A percentile compares a stretch with the other conserved stretches of the same genome.
These are phyloP conservation scores for Penicillium subrubescens DNA, from an alignment of 495 filamentous ascomycete species.

Conservation along the genomic window DNA sequence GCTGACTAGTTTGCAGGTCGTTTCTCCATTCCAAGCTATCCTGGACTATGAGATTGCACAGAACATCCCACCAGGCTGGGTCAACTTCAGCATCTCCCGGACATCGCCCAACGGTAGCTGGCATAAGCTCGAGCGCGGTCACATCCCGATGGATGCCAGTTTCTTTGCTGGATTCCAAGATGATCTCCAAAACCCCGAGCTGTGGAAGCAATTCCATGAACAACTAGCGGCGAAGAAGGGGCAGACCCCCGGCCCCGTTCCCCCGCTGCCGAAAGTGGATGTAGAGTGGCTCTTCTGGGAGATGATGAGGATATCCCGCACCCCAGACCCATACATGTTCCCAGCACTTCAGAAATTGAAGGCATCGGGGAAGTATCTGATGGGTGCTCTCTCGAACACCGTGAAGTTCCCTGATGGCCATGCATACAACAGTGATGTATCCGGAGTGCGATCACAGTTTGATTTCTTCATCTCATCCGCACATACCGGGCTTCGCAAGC, in stretches of 20 bases:
- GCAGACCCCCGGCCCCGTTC: conserved; percentile 38
- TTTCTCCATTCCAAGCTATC: conserved; percentile 91
- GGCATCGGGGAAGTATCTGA: conserved; percentile 62
- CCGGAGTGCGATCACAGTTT: conserved; percentile 62
- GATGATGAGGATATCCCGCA: conserved; percentile 80
- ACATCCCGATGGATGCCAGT: conserved; percentile 66
- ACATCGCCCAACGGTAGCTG: conserved; percentile 81
- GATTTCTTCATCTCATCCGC: conserved; percentile 84
- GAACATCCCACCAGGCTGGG: conserved; percentile 80
- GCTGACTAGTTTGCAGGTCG: conserved; percentile 57
- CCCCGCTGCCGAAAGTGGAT: conserved; percentile 73
- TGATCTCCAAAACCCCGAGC: conserved; percentile 65
- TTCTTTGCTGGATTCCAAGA: conserved; percentile 78
- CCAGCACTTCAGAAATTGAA: conserved; percentile 75
- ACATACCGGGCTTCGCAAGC: conserved; percentile 87
- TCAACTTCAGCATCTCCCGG: conserved; percentile 84
- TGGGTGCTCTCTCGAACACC: conserved; percentile 88
- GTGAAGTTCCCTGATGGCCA: conserved; percentile 76
- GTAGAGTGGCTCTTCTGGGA: conserved; percentile 82
- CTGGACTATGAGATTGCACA: conserved; percentile 79
- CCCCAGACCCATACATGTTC: conserved; percentile 82
- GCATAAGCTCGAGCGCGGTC: conserved; percentile 79
- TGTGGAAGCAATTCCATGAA: conserved; percentile 67
- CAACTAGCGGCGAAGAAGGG: conserved; percentile 36
- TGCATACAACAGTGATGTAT: conserved; percentile 47